phyloP scores from a whole-genome alignment of 352 stramenopile genomes.

The Globisporangium middletonii region DNA sequence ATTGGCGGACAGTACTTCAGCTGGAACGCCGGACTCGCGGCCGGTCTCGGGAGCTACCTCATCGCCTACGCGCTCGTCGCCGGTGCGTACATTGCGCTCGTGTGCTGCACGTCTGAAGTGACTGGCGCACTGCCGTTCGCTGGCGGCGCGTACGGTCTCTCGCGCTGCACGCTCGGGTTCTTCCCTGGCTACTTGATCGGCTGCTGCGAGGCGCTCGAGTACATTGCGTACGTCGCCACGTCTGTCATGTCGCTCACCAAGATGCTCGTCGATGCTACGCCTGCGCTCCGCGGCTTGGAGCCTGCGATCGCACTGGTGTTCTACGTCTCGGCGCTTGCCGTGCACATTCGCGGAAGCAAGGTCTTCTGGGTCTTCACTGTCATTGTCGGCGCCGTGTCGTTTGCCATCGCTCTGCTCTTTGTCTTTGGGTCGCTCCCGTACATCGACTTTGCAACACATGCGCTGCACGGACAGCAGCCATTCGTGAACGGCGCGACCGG shows the following conservation, averaged over 20 bases:
- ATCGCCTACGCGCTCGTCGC: slow-evolving; percentile 20
- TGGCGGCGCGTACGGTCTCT: slow-evolving; percentile 10
- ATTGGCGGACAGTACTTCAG: slow-evolving; percentile 31
- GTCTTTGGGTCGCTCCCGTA: slow-evolving; percentile 13
- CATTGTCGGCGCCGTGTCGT: slow-evolving; percentile 6
- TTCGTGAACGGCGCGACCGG: slow-evolving; percentile 5
- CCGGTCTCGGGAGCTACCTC: slow-evolving; percentile 18
- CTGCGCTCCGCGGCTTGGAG: slow-evolving; percentile 9
- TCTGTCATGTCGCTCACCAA: slow-evolving; percentile 17
- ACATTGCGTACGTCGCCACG: slow-evolving; percentile 29
- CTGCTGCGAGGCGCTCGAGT: slow-evolving; percentile 27
- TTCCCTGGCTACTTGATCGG: slow-evolving; percentile 23
- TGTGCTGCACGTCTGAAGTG: slow-evolving; percentile 25
- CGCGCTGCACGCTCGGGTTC: slow-evolving; percentile 12
- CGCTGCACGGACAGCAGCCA: background rate
- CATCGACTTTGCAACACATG: slow-evolving; percentile 1
- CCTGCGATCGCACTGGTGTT: slow-evolving; percentile 20
- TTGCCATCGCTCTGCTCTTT: slow-evolving; percentile 15
- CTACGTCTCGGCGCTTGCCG: slow-evolving; percentile 15
- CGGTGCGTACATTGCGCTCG: slow-evolving; percentile 23
- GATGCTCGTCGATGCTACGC: slow-evolving; percentile 16
- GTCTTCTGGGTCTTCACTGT: slow-evolving; percentile 28
- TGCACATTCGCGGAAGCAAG: slow-evolving; percentile 19
- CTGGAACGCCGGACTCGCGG: slow-evolving; percentile 24
- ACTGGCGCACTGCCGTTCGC: slow-evolving; percentile 26